These are phyloP conservation scores for Kazachstania martiniae DNA, from an alignment of 805 yeast genomes.

Conservation along the genomic window DNA sequence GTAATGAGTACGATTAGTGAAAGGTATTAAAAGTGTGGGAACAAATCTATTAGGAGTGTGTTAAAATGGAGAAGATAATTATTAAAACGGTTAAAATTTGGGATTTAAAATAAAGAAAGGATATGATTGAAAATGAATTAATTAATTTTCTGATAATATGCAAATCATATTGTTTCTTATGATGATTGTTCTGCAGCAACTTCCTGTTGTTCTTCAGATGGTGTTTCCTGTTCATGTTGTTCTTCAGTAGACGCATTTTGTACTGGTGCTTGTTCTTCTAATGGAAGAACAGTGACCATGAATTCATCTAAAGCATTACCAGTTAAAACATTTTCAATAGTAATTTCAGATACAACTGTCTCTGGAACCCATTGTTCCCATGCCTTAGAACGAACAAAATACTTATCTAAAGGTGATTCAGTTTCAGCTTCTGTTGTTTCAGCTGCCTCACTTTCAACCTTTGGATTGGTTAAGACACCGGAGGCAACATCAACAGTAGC, in stretches of 20 bases:
- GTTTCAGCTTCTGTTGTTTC: slow-evolving; percentile 1
- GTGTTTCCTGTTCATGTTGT: neutral
- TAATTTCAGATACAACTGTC: slow-evolving; percentile 10
- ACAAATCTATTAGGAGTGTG: too few relatives aligned
- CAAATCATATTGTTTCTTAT: too few relatives aligned
- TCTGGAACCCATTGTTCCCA: slow-evolving; percentile 19
- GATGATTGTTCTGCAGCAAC: slow-evolving; percentile 10
- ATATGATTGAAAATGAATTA: neutral
- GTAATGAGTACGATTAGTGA: too few relatives aligned
- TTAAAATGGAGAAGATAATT: too few relatives aligned
- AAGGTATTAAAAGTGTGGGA: too few relatives aligned
- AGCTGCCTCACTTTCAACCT: slow-evolving; percentile 1
- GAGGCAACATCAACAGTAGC: slow-evolving; percentile 22
- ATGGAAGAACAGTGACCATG: slow-evolving; percentile 6
- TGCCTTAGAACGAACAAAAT: slow-evolving; percentile 22
- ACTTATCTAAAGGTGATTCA: slow-evolving; percentile 11
- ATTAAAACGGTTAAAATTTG: too few relatives aligned
- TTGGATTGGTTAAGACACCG: slow-evolving; percentile 10
- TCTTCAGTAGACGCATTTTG: neutral
- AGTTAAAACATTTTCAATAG: slow-evolving; percentile 12
- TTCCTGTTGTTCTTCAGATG: slow-evolving; percentile 3
- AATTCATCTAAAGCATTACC: slow-evolving; percentile 19
- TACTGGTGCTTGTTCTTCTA: slow-evolving; percentile 1
- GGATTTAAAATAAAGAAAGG: neutral
- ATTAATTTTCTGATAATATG: too few relatives aligned